These are phyloP conservation scores for Monilinia laxa DNA, from an alignment of 2,329 filamentous ascomycete genomes.

Conservation along the genomic window DNA sequence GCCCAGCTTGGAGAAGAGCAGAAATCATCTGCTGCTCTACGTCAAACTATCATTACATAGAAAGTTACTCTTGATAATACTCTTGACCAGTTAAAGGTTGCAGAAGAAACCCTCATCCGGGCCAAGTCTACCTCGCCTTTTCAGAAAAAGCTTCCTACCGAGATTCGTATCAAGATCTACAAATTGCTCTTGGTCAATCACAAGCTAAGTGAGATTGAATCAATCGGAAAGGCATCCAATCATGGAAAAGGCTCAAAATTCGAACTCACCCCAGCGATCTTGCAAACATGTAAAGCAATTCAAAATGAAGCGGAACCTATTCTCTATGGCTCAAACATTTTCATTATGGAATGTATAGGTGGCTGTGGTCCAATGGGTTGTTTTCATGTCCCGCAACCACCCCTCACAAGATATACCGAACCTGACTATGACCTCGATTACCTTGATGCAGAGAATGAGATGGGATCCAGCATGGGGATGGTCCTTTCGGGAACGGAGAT, in stretches of 20 bases:
- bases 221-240: not conserved
- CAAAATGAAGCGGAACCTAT: constrained; percentile 20
- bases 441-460: constrained; percentile 6
- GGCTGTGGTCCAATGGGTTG: not conserved
- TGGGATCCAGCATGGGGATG: not conserved
- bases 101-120: not conserved
- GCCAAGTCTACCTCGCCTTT: constrained; percentile 14
- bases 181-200: constrained; percentile 21
- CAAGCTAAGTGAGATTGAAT: constrained; percentile 10
- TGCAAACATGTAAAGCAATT: constrained; percentile 21
- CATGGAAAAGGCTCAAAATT: constrained; percentile 13
- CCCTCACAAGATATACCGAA: constrained; percentile 15
- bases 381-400: constrained; percentile 20
- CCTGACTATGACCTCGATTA: not conserved
- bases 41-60: not conserved
- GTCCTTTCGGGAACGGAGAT: not conserved
- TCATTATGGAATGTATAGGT: constrained; percentile 24
- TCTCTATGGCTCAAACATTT: constrained; percentile 25
- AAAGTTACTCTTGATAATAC: not conserved
- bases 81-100: not conserved
- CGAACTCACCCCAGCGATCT: constrained; percentile 16
- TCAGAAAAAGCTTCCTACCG: constrained; percentile 18
- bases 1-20: constrained; percentile 17
- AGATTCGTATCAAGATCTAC: constrained; percentile 24
- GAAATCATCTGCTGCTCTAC: not conserved